These are phyloP conservation scores for Dacryopinax primogenitus DNA, from an alignment of 768 basidiomycete species.

Conservation along the genomic window DNA sequence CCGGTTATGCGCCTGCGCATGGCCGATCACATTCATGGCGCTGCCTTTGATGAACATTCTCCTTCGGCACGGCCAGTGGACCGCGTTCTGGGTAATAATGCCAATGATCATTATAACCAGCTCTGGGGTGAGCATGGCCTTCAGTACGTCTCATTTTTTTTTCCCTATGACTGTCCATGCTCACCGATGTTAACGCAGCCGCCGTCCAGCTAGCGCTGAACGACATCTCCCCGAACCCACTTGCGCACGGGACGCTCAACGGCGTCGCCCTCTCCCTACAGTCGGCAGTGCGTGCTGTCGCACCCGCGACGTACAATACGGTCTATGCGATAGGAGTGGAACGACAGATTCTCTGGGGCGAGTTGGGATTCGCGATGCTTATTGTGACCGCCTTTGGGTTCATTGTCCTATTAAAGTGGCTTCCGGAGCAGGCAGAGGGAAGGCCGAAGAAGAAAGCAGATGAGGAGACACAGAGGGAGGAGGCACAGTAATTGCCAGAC, in stretches of 20 bases:
- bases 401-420: not conserved
- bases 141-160: not conserved
- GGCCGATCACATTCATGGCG: not conserved
- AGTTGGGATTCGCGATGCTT: not conserved
- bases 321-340: not conserved
- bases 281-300: not conserved
- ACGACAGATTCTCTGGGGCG: not conserved
- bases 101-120: not conserved
- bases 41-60: constrained; percentile 7
- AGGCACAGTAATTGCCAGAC: not conserved
- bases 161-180: not conserved
- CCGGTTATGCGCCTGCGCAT: not conserved
- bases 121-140: not conserved
- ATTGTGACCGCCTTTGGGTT: not conserved
- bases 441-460: not conserved
- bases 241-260: constrained; percentile 11
- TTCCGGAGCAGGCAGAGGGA: constrained; percentile 5
- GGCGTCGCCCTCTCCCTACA: constrained; percentile 10
- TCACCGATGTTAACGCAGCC: not conserved
- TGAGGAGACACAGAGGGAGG: not conserved
- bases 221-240: constrained; percentile 10
- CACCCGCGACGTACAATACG: not conserved
- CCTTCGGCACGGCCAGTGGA: constrained; percentile 3
- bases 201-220: constrained; percentile 11
- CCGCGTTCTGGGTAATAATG: not conserved